Base-by-base conservation (phyloP, 768 basidiomycete genomes). In the Sporobolomyces pararoseus region DNA sequence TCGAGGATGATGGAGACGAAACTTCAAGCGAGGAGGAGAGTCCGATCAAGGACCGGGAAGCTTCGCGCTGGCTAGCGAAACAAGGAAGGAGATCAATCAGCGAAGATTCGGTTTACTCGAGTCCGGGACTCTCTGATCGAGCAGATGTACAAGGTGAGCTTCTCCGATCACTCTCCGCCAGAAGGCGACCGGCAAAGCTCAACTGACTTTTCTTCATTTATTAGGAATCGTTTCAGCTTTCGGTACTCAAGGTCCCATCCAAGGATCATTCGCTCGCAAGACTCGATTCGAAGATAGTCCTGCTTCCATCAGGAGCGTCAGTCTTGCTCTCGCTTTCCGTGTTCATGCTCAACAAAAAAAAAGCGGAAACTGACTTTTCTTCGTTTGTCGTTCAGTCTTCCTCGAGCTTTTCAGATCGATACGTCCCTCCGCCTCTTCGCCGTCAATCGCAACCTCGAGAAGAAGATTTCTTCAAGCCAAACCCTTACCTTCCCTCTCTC, bases 381-480 rank as follows among this genome's bases (percentile, higher is more conserved):
- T 34, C 31, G n/a, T 23, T 21, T 7, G 32, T 19, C 21, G 7
- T 3, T 4, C 19, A 54, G 53, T 54, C 31, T 21, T 37, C 35
- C 35, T n/a, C 55, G 21, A 57, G 23, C 42, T 29, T 29, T 19
- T 44, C 25, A 5, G 14, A 49, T 7, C 46, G 46, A 16, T 61
- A 61, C 32, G 46, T 61, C 25, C 59, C 59, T 16, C 59, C 59
- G 34, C 59, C 32, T 34, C 44, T 61, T 25, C 59, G 59, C 59
- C 49, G 31, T 14, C 46, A 32, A 2, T 17, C 9, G 39, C 39
- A 23, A 25, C 5, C 2, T 17, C n/a, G 35, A 60, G 44, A 21
- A 61, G 2, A 16, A 32, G 19, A 2, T n/a, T 32, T 12, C 31
- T 6, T 9, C 39, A 12, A 3, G 7, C 19, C 59, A 19, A 21